Conservation (phyloP, 2,329 filamentous ascomycete species). For the Colletotrichum gigasporum region DNA sequence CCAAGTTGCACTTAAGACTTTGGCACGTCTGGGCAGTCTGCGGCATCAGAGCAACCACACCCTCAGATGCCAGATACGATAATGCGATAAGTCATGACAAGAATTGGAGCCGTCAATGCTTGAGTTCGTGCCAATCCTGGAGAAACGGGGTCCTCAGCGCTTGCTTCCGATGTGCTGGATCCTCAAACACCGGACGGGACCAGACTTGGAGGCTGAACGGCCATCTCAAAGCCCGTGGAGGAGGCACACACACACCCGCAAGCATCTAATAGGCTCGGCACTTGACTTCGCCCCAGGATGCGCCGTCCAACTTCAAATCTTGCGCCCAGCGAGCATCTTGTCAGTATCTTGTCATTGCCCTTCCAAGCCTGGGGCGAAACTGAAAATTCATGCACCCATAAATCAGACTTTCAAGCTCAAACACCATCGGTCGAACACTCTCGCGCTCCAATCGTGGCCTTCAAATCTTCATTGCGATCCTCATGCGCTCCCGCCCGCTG, state of each 20-base stretch:
- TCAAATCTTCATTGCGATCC: neutral
- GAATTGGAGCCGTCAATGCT: neutral
- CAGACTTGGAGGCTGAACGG: too few species aligned
- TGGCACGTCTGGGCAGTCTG: neutral
- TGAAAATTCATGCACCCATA: neutral
- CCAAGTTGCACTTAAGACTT: too few species aligned
- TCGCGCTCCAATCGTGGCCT: constrained; percentile 12
- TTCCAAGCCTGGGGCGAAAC: neutral
- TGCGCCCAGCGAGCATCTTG: too few species aligned
- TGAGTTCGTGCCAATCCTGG: neutral
- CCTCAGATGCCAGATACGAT: too few species aligned
- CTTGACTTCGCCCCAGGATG: neutral
- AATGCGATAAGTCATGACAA: neutral
- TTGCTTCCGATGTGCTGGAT: neutral
- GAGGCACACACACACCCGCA: too few species aligned
- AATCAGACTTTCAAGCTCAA: neutral
- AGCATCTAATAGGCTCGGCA: constrained; percentile 11
- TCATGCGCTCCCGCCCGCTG: neutral
- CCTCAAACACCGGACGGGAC: too few species aligned
- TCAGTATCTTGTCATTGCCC: neutral
- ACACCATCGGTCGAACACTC: neutral
- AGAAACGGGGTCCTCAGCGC: neutral
- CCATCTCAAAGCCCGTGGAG: neutral
- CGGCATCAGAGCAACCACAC: too few species aligned
- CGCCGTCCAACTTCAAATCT: too few species aligned